phyloP scores from a whole-genome alignment of 352 stramenopile species.

The Phytophthora pluvialis region DNA sequence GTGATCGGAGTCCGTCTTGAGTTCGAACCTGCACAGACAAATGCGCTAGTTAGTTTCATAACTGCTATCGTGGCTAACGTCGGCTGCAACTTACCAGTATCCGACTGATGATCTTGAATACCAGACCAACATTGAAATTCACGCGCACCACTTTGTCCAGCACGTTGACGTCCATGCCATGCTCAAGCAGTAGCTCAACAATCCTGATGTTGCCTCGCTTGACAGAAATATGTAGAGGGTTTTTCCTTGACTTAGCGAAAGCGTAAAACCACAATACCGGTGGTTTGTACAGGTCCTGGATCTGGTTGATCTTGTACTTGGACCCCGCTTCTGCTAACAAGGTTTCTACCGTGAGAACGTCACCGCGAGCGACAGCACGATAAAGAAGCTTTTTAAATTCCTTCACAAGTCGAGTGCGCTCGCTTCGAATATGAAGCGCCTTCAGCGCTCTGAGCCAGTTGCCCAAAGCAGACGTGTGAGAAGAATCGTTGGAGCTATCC shows the following conservation, averaged over 20 bases:
- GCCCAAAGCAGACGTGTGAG: conserved; percentile 65
- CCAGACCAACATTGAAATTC: conserved; percentile 77
- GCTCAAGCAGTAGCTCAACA: conserved; percentile 60
- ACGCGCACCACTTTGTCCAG: conserved; percentile 81
- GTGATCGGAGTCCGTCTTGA: conserved; percentile 62
- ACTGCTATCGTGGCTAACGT: no score
- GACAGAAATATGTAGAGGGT: conserved; percentile 77
- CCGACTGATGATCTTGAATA: conserved; percentile 76
- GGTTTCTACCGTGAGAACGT: conserved; percentile 48
- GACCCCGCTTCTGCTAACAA: conserved; percentile 44
- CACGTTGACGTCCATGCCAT: conserved; percentile 68
- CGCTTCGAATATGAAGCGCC: conserved; percentile 34
- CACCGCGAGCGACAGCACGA: conserved; percentile 57
- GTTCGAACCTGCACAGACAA: conserved; percentile 49
- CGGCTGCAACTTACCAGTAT: conserved; percentile 46
- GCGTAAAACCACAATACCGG: conserved; percentile 69
- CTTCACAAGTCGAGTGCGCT: conserved; percentile 40
- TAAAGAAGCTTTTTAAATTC: conserved; percentile 74
- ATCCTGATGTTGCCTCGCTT: conserved; percentile 60
- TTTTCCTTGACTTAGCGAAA: conserved; percentile 75
- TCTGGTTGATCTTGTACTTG: conserved; percentile 41
- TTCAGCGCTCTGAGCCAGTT: conserved; percentile 51
- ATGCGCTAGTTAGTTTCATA: neutral
- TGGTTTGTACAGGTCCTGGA: conserved; percentile 51
- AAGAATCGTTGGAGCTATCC: conserved; percentile 66